A percentile compares a stretch with the other conserved stretches of the same genome.
Conservation (phyloP, 306 rosid genomes). For the Vachellia pachyceras region DNA sequence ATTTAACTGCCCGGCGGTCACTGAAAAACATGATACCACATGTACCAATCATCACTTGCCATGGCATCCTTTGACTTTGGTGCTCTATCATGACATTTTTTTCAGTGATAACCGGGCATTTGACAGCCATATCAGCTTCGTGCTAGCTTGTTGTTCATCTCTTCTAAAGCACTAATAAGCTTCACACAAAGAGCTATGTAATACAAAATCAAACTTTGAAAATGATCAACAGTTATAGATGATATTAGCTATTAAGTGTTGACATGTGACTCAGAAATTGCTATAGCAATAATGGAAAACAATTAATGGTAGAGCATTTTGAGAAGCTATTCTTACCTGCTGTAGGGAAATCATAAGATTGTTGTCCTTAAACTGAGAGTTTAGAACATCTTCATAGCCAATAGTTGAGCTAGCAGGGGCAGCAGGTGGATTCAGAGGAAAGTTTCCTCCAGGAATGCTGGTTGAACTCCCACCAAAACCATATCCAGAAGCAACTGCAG, state of each 20-base stretch:
- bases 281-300: slow-evolving; percentile 2
- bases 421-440: slow-evolving; percentile 73
- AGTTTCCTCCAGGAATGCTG: slow-evolving; percentile 92
- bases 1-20: neutral
- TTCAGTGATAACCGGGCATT: neutral
- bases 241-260: neutral
- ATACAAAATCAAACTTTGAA: neutral
- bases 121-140: neutral
- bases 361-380: slow-evolving; percentile 88
- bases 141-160: neutral
- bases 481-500: slow-evolving; percentile 85
- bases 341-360: slow-evolving; percentile 90
- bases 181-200: neutral
- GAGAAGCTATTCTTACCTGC: slow-evolving; percentile 60
- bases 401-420: slow-evolving; percentile 81
- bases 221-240: neutral
- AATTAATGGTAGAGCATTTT: neutral
- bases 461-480: slow-evolving; percentile 92
- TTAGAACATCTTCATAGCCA: slow-evolving; percentile 83
- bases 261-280: slow-evolving; percentile 1
- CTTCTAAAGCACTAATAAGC: neutral
- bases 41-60: neutral
- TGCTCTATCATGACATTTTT: neutral
- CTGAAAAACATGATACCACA: neutral
- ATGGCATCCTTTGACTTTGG: neutral